Conservation (phyloP, 2,329 filamentous ascomycete genomes). For the Hypomyces perniciosus region DNA sequence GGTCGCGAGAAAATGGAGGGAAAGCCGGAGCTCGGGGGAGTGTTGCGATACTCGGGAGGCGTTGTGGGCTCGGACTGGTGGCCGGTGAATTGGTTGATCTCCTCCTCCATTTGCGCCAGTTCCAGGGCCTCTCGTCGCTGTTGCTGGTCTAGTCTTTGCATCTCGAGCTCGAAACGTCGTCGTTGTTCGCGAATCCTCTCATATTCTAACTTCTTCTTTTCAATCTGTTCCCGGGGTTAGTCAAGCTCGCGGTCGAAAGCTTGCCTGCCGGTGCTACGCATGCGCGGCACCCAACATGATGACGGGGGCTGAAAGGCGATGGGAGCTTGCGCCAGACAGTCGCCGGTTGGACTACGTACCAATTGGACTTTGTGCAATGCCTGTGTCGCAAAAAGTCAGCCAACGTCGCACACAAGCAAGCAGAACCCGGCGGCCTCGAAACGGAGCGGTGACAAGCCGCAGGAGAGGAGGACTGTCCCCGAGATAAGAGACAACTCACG, state of each 20-base stretch:
- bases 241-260: neutral
- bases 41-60: constrained; percentile 82
- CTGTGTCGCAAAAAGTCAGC: constrained; percentile 29
- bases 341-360: constrained; percentile 45
- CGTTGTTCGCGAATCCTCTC: constrained; percentile 86
- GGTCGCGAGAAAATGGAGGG: constrained; percentile 75
- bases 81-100: constrained; percentile 59
- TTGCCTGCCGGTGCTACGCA: too few species aligned
- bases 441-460: neutral
- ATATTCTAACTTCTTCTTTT: constrained; percentile 90
- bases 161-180: constrained; percentile 83
- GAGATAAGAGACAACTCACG: constrained; percentile 25
- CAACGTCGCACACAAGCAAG: constrained; percentile 7
- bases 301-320: constrained; percentile 3
- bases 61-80: constrained; percentile 94
- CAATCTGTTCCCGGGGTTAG: constrained; percentile 53
- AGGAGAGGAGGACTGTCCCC: neutral
- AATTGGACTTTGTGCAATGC: constrained; percentile 69
- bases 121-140: constrained; percentile 78
- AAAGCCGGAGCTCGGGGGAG: constrained; percentile 53
- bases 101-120: constrained; percentile 76
- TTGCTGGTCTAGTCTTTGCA: constrained; percentile 82
- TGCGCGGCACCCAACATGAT: neutral
- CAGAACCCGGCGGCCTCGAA: neutral
- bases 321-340: constrained; percentile 1